A percentile compares a stretch with the other conserved stretches of the same genome.
Evolutionary conservation across 177 flowering plant genomes (phyloP).

Genomic region (Vitis hybrid): DNA sequence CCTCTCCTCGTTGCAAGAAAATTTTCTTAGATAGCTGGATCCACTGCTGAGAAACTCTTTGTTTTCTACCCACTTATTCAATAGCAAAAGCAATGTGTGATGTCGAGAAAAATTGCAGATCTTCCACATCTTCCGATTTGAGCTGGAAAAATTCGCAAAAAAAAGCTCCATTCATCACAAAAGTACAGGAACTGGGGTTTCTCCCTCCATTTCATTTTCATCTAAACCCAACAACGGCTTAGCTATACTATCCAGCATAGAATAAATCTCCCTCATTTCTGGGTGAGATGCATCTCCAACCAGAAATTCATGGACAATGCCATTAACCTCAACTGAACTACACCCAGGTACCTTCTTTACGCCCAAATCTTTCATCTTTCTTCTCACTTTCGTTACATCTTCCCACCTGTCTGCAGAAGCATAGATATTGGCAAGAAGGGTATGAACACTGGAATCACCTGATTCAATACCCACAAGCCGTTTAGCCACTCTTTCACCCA

Average conservation of each 20-base stretch:
- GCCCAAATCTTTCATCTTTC: conserved; percentile 59
- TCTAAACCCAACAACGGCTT: conserved; percentile 21
- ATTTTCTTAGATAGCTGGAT: no score
- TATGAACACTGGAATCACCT: conserved; percentile 50
- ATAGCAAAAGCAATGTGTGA: no score
- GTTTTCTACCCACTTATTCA: no score
- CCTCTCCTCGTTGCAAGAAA: no score
- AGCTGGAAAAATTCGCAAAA: no score
- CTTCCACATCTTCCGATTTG: no score
- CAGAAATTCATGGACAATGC: conserved; percentile 53
- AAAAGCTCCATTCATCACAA: background rate
- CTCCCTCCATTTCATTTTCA: conserved; percentile 14
- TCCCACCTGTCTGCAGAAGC: conserved; percentile 76
- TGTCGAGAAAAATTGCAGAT: no score
- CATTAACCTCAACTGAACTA: conserved; percentile 68
- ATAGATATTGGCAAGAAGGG: conserved; percentile 71
- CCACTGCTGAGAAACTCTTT: no score
- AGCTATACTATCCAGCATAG: conserved; percentile 30
- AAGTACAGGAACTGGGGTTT: conserved; percentile 1
- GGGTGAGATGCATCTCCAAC: conserved; percentile 52
- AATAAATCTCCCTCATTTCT: conserved; percentile 31
- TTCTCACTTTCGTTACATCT: conserved; percentile 61
- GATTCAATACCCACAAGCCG: conserved; percentile 37
- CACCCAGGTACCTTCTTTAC: conserved; percentile 68
- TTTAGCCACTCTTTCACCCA: conserved; percentile 57